These are phyloP conservation scores for Spinellus fusiger DNA, from an alignment of 192 early-diverging fungal species.

Conservation along the genomic window DNA sequence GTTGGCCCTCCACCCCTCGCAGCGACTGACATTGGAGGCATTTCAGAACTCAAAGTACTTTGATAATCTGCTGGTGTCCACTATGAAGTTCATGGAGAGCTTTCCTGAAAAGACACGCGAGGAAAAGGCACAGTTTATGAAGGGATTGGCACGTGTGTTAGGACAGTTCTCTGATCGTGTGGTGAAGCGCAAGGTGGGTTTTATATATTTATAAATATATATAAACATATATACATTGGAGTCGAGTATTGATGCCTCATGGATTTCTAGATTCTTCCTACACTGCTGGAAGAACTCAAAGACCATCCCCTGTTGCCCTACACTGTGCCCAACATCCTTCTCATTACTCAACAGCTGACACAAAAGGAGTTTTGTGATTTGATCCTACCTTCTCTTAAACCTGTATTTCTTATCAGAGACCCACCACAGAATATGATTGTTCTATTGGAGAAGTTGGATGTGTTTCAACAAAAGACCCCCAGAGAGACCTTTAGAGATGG, in stretches of 20 bases:
- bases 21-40: conserved; percentile 52
- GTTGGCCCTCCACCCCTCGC: conserved; percentile 44
- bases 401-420: conserved; percentile 51
- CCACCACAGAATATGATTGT: conserved; percentile 65
- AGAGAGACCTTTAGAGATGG: conserved; percentile 57
- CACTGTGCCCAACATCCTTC: conserved; percentile 73
- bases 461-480: conserved; percentile 62
- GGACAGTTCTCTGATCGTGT: conserved; percentile 68
- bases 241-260: neutral
- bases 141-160: conserved; percentile 63
- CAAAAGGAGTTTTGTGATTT: conserved; percentile 54
- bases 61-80: conserved; percentile 72
- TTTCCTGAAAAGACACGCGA: conserved; percentile 74
- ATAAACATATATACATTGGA: neutral
- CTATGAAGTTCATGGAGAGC: conserved; percentile 72
- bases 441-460: conserved; percentile 56
- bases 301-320: conserved; percentile 68
- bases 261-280: conserved; percentile 54
- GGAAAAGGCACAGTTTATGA: conserved; percentile 76
- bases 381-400: conserved; percentile 59
- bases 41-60: conserved; percentile 71
- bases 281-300: conserved; percentile 65
- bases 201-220: neutral
- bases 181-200: conserved; percentile 55
- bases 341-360: conserved; percentile 54